These are phyloP conservation scores for Gentiana straminea DNA, from an alignment of 257 asterid genomes.

Conservation along the genomic window DNA sequence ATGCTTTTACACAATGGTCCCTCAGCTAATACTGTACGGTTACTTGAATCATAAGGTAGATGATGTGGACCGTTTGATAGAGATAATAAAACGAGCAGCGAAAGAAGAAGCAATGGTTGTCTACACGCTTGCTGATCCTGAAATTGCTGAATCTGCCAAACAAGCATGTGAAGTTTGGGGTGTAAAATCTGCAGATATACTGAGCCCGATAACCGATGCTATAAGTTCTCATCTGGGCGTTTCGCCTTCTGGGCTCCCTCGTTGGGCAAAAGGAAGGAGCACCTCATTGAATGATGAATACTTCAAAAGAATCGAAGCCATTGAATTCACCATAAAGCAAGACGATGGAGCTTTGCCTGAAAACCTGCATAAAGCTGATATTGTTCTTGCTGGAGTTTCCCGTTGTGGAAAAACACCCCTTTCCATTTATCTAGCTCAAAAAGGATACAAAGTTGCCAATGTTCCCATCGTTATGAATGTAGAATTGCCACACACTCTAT, in stretches of 20 bases:
- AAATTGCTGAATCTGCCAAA: slow-evolving; percentile 69
- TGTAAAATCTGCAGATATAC: slow-evolving; percentile 62
- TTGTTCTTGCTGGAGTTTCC: slow-evolving; percentile 80
- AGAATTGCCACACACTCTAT: slow-evolving; percentile 53
- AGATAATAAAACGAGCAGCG: slow-evolving; percentile 76
- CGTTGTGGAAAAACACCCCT: slow-evolving; percentile 91
- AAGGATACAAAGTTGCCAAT: slow-evolving; percentile 95
- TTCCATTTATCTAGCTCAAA: slow-evolving; percentile 81
- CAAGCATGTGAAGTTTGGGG: slow-evolving; percentile 87
- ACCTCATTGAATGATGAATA: slow-evolving; percentile 64
- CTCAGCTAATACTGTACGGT: slow-evolving; percentile 2
- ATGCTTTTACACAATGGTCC: background rate
- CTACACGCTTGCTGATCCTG: slow-evolving; percentile 80
- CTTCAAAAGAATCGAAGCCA: slow-evolving; percentile 76
- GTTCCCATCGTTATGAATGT: slow-evolving; percentile 78
- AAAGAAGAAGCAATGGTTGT: slow-evolving; percentile 78
- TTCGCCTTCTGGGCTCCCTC: slow-evolving; percentile 82
- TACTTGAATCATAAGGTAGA: slow-evolving; percentile 37
- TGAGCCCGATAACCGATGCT: slow-evolving; percentile 79
- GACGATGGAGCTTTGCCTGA: slow-evolving; percentile 89
- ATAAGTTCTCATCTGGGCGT: slow-evolving; percentile 78
- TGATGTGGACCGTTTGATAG: slow-evolving; percentile 67
- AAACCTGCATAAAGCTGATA: slow-evolving; percentile 63
- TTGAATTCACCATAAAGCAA: slow-evolving; percentile 93
- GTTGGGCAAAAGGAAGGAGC: slow-evolving; percentile 78